Evolutionary conservation across 2,329 filamentous ascomycete genomes (phyloP).

Genomic region (Aspergillus piperis): DNA sequence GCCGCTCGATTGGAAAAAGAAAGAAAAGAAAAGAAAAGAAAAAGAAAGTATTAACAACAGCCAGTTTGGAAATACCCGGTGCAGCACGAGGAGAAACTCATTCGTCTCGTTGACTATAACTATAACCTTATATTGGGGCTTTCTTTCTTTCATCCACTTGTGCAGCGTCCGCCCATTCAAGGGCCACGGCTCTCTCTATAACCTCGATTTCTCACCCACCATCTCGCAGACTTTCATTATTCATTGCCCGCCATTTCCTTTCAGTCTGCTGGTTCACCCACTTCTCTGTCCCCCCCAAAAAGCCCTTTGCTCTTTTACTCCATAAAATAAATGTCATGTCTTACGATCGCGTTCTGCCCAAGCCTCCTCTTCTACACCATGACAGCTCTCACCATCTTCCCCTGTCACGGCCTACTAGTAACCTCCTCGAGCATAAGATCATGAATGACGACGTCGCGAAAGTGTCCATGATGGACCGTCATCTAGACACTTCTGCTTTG

Average conservation of each 20-base stretch:
- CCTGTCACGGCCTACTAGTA: conserved; percentile 36
- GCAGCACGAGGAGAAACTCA: conserved; percentile 7
- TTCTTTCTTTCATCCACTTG: conserved; percentile 13
- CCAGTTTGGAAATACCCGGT: not conserved
- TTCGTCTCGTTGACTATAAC: conserved; percentile 14
- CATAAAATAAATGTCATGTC: conserved; percentile 50
- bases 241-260: conserved; percentile 17
- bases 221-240: conserved; percentile 17
- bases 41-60: not conserved
- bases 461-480: conserved; percentile 21
- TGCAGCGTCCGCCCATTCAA: not conserved
- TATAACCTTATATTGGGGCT: conserved; percentile 16
- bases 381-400: conserved; percentile 35
- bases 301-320: conserved; percentile 6
- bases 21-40: conserved; percentile 6
- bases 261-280: conserved; percentile 10
- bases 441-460: conserved; percentile 38
- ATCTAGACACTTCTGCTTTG: conserved; percentile 18
- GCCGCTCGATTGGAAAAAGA: conserved; percentile 2
- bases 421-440: conserved; percentile 45
- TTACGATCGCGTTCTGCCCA: conserved; percentile 52
- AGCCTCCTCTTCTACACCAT: conserved; percentile 45
- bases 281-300: conserved; percentile 1
- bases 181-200: conserved; percentile 7
- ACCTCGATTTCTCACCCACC: conserved; percentile 1